Evolutionary conservation across 257 asterid genomes (phyloP).

Genomic region (Rehmannia glutinosa): DNA sequence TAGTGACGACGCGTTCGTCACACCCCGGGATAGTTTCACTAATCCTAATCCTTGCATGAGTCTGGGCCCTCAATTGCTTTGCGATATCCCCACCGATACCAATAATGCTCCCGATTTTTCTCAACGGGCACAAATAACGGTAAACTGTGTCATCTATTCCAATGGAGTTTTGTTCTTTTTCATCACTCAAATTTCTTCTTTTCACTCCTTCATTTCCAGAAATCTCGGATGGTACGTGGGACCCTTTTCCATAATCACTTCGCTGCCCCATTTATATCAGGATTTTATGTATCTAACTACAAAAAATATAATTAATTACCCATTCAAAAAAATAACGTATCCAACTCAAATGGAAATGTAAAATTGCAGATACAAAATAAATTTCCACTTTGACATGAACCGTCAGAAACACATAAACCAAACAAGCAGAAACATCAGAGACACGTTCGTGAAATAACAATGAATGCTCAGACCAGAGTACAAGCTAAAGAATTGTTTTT

Average conservation of each 20-base stretch:
- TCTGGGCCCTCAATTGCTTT: constrained; percentile 76
- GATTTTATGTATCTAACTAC: constrained; percentile 4
- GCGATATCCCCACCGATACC: constrained; percentile 93
- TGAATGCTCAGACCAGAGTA: not conserved
- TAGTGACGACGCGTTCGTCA: constrained; percentile 83
- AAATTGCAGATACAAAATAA: not conserved
- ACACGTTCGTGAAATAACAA: not conserved
- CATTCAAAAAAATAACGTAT: constrained; percentile 1
- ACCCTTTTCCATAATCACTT: constrained; percentile 56
- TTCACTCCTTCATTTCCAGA: constrained; percentile 49
- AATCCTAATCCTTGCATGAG: constrained; percentile 76
- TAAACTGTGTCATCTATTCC: constrained; percentile 76
- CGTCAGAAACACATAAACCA: not conserved
- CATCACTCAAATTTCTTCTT: constrained; percentile 55
- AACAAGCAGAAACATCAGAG: not conserved
- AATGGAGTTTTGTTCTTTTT: constrained; percentile 52
- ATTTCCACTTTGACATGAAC: constrained; percentile 1
- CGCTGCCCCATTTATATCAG: constrained; percentile 53
- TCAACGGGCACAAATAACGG: constrained; percentile 70
- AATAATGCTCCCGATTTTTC: constrained; percentile 81
- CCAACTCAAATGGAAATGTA: constrained; percentile 2
- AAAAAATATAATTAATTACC: constrained; percentile 1
- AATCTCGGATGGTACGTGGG: constrained; percentile 40
- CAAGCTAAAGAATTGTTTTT: constrained; percentile 7
- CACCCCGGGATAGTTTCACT: constrained; percentile 87